phyloP scores from a whole-genome alignment of 192 early-diverging fungal species.

The Coemansia sp. region DNA sequence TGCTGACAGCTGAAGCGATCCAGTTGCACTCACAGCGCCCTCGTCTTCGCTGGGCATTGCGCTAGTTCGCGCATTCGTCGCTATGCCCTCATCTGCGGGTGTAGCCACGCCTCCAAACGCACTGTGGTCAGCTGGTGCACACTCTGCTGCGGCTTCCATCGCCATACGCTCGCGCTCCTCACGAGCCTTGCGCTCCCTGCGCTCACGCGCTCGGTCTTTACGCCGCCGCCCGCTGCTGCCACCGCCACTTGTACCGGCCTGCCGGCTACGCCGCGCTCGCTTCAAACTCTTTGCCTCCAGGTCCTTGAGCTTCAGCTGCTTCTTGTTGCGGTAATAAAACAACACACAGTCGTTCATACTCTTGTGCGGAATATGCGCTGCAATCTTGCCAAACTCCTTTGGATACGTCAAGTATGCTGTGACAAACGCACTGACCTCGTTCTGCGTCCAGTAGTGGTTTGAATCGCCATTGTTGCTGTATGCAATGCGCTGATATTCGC shows the following conservation, averaged over 20 bases:
- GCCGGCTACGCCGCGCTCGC: conserved; percentile 43
- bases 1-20: neutral
- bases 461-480: conserved; percentile 56
- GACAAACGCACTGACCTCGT: conserved; percentile 66
- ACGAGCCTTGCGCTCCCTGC: conserved; percentile 28
- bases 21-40: conserved; percentile 3
- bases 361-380: conserved; percentile 63
- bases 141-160: conserved; percentile 32
- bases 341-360: conserved; percentile 68
- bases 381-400: conserved; percentile 76
- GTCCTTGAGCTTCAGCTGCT: conserved; percentile 68
- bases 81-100: neutral
- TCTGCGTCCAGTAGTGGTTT: conserved; percentile 63
- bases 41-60: conserved; percentile 21
- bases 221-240: conserved; percentile 38
- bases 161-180: conserved; percentile 41
- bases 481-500: conserved; percentile 20
- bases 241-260: conserved; percentile 22
- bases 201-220: conserved; percentile 48
- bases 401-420: conserved; percentile 66
- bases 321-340: conserved; percentile 80
- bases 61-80: neutral
- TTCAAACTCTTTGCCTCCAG: conserved; percentile 52
- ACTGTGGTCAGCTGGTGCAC: conserved; percentile 9
- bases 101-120: neutral